Conservation (phyloP, 805 yeast genomes). For the Sungouiella thailandica region DNA sequence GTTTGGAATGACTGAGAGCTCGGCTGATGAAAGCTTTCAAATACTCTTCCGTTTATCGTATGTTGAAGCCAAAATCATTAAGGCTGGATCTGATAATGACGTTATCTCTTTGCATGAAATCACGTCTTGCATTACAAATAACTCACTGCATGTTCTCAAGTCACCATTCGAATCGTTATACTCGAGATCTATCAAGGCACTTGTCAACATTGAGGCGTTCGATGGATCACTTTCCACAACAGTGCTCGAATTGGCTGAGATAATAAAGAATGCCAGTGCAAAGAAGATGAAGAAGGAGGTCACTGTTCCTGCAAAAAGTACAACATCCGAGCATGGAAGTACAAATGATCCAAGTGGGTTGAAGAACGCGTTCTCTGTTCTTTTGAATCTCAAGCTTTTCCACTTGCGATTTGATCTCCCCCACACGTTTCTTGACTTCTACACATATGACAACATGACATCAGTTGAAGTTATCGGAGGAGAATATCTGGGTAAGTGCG, state of each 20-base stretch:
- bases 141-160: background rate
- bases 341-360: background rate
- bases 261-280: too few species aligned
- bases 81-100: background rate
- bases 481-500: background rate
- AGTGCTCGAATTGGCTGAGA: background rate
- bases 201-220: background rate
- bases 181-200: too few species aligned
- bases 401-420: slow-evolving; percentile 2
- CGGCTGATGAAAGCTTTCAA: background rate
- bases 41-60: background rate
- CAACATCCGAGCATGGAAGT: too few species aligned
- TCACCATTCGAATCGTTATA: too few species aligned
- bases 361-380: background rate
- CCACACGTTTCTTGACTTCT: slow-evolving; percentile 6
- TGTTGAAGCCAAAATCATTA: background rate
- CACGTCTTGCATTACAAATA: background rate
- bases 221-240: background rate
- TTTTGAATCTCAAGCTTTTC: slow-evolving; percentile 6
- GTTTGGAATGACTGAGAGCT: slow-evolving; percentile 4
- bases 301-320: background rate
- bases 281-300: background rate
- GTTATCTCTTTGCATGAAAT: background rate
- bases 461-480: background rate
- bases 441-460: slow-evolving; percentile 2